Evolutionary conservation across 768 basidiomycete genomes (phyloP), one percentile per base, ranked within the genome.

Genomic region (Kwoniella europaea): DNA sequence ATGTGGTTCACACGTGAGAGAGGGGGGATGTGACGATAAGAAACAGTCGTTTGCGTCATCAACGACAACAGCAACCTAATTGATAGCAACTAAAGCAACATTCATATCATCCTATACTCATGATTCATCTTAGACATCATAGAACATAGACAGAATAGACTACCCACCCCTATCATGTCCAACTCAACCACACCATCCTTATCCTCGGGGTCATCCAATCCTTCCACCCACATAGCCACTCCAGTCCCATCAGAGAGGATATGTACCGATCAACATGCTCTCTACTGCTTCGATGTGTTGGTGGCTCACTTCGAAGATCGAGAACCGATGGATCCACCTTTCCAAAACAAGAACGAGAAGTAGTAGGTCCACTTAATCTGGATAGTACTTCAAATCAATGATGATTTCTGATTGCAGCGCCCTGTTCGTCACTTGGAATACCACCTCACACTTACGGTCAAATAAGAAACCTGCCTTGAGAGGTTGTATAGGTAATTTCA

Each of bases 361-460:
- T n/a, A n/a, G n/a, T n/a, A n/a, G n/a, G n/a, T n/a, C n/a, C n/a
- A n/a, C n/a, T n/a, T n/a, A n/a, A n/a, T n/a, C n/a, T n/a, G n/a
- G n/a, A n/a, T n/a, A n/a, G n/a, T n/a, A n/a, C n/a, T n/a, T n/a
- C n/a, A n/a, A n/a, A n/a, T n/a, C n/a, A n/a, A n/a, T n/a, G n/a
- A n/a, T n/a, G n/a, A n/a, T n/a, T n/a, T n/a, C n/a, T n/a, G n/a
- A n/a, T n/a, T n/a, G 27, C 27, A 27, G 93, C 84, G 94, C 95
- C 13, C 86, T 99, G 66, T 99, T 99, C 84, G 93, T 98, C 42
- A 98, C 96, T 6, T 99, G 95, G 95, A 94, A 93, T 84, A 90
- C 88, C 56, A 88, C 87, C 69, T 86, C 88, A 42, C 86, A 86
- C 68, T 89, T 88, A 67, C 77, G 71, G 44, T 85, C 88, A 2